Percentiles rank a stretch among this genome's conserved stretches.
Conservation (phyloP, 352 stramenopile species). For the Pythium dissotocum region DNA sequence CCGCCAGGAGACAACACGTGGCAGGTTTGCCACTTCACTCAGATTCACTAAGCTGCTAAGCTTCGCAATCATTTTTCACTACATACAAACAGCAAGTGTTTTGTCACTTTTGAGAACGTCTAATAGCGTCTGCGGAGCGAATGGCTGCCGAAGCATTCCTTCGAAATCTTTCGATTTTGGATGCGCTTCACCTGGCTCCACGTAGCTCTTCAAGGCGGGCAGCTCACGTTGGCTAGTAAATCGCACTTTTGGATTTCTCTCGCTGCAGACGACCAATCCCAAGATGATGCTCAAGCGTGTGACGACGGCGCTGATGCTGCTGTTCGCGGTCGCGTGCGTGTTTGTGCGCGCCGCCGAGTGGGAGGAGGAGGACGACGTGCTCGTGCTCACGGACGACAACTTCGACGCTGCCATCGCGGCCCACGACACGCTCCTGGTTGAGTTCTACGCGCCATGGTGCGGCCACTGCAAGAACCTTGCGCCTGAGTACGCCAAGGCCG, state of each 20-base stretch:
- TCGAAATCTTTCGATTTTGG: constrained; percentile 52
- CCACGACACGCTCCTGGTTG: constrained; percentile 87
- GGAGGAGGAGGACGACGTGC: constrained; percentile 90
- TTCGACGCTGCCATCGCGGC: constrained; percentile 86
- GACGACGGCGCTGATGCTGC: constrained; percentile 42
- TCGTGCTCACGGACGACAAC: constrained; percentile 91
- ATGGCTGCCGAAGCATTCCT: neutral
- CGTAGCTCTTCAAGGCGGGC: constrained; percentile 17
- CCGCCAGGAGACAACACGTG: constrained; percentile 28
- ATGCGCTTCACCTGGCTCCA: constrained; percentile 17
- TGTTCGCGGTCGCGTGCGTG: constrained; percentile 51
- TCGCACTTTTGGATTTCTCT: constrained; percentile 31
- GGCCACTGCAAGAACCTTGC: constrained; percentile 71
- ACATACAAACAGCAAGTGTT: constrained; percentile 12
- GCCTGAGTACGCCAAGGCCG: constrained; percentile 87
- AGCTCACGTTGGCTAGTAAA: neutral
- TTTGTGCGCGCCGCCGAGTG: constrained; percentile 47
- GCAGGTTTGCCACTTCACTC: constrained; percentile 10
- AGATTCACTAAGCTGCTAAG: constrained; percentile 22
- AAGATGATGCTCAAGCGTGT: constrained; percentile 71
- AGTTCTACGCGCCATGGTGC: constrained; percentile 63
- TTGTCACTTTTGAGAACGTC: neutral
- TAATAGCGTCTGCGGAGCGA: constrained; percentile 7
- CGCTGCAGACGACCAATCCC: neutral
- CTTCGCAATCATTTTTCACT: constrained; percentile 4